phyloP scores from a whole-genome alignment of 805 yeast genomes.

The Ogataea chonburiensis region DNA sequence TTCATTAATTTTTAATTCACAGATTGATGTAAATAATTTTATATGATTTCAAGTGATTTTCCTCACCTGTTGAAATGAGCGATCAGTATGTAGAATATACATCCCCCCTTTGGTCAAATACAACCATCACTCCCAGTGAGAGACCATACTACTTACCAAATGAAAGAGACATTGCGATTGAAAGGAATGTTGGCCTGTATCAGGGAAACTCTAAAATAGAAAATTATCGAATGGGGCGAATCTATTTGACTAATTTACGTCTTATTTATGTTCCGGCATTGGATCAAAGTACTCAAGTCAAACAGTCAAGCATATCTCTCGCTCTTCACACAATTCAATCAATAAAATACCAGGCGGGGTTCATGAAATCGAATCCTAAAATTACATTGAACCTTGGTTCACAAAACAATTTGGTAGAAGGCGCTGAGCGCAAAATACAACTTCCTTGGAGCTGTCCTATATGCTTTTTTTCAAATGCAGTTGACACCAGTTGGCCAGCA shows the following conservation, averaged over 20 bases:
- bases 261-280: slow-evolving; percentile 59
- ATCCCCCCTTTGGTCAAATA: no score
- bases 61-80: no score
- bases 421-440: no score
- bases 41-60: no score
- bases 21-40: no score
- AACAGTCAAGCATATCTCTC: slow-evolving; percentile 7
- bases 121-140: slow-evolving; percentile 32
- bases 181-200: slow-evolving; percentile 66
- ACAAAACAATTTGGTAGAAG: no score
- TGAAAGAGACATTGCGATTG: slow-evolving; percentile 55
- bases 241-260: slow-evolving; percentile 73
- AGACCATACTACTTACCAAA: slow-evolving; percentile 27
- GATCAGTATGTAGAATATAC: no score
- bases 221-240: slow-evolving; percentile 69
- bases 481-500: no score
- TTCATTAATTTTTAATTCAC: no score
- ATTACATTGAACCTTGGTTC: slow-evolving; percentile 40
- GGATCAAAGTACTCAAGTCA: not conserved
- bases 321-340: slow-evolving; percentile 21
- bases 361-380: slow-evolving; percentile 77
- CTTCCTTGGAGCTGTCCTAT: slow-evolving; percentile 82
- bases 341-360: slow-evolving; percentile 43
- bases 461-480: slow-evolving; percentile 65
- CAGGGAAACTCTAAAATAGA: slow-evolving; percentile 68